A percentile compares a stretch with the other conserved stretches of the same genome.
phyloP scores from a whole-genome alignment of 139 green algal species.

The Ulvella scutata region DNA sequence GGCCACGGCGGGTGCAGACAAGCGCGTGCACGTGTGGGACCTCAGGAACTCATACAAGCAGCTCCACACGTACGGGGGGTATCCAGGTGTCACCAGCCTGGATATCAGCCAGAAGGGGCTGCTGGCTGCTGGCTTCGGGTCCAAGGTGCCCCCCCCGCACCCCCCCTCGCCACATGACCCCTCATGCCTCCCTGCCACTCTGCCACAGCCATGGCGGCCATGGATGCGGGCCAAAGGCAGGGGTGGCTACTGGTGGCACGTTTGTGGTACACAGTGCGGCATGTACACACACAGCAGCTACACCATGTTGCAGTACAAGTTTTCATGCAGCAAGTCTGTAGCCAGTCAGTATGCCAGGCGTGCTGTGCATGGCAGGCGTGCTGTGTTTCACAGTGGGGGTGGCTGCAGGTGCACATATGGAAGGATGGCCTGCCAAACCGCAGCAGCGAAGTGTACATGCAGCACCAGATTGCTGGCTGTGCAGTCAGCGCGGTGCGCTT shows the following conservation, averaged over 20 bases:
- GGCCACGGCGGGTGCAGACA: constrained; percentile 69
- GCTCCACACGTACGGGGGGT: constrained; percentile 81
- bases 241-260: no score
- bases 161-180: neutral
- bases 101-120: constrained; percentile 87
- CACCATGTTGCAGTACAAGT: no score
- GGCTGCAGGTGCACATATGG: constrained; percentile 54
- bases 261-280: no score
- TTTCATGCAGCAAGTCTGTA: no score
- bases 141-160: neutral
- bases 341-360: no score
- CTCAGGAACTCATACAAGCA: constrained; percentile 54
- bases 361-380: no score
- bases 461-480: constrained; percentile 34
- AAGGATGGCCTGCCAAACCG: constrained; percentile 72
- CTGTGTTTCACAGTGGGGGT: neutral
- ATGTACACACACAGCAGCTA: no score
- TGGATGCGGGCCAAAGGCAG: no score
- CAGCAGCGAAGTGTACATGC: constrained; percentile 72
- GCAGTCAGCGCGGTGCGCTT: constrained; percentile 49
- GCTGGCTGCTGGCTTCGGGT: constrained; percentile 54
- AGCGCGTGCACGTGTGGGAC: constrained; percentile 80
- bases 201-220: no score
- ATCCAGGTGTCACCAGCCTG: constrained; percentile 40
- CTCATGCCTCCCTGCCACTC: neutral